A percentile compares a stretch with the other conserved stretches of the same genome.
phyloP scores from a whole-genome alignment of 495 filamentous ascomycete genomes.

The Astrocystis sublimbata region DNA sequence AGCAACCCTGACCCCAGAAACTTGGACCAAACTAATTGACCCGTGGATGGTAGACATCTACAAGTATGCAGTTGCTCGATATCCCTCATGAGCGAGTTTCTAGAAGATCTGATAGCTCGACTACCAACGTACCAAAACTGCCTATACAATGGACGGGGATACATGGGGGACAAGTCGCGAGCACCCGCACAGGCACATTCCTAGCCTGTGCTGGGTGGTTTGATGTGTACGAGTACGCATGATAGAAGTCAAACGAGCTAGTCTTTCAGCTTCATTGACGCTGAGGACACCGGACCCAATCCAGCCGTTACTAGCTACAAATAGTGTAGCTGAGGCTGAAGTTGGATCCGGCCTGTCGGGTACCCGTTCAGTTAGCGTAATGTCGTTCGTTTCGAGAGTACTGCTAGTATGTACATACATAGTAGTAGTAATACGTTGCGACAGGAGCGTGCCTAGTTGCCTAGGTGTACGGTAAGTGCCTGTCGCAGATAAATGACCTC shows the following conservation, averaged over 20 bases:
- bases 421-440: no score
- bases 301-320: not conserved
- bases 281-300: not conserved
- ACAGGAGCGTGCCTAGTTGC: no score
- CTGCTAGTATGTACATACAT: no score
- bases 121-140: not conserved
- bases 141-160: no score
- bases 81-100: not conserved
- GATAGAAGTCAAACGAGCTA: not conserved
- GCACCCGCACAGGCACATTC: no score
- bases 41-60: not conserved
- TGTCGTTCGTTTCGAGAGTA: no score
- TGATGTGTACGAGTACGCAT: no score
- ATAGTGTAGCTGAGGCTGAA: slow-evolving; percentile 4
- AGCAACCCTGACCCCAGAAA: not conserved
- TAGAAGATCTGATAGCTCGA: not conserved
- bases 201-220: not conserved
- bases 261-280: not conserved
- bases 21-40: not conserved
- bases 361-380: not conserved
- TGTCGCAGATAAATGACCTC: no score
- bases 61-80: not conserved
- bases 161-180: no score
- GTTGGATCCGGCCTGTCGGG: slow-evolving; percentile 16
- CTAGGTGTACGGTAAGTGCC: no score